Base-by-base conservation (phyloP, 2,329 filamentous ascomycete species). In the Macrophomina pseudophaseolina region DNA sequence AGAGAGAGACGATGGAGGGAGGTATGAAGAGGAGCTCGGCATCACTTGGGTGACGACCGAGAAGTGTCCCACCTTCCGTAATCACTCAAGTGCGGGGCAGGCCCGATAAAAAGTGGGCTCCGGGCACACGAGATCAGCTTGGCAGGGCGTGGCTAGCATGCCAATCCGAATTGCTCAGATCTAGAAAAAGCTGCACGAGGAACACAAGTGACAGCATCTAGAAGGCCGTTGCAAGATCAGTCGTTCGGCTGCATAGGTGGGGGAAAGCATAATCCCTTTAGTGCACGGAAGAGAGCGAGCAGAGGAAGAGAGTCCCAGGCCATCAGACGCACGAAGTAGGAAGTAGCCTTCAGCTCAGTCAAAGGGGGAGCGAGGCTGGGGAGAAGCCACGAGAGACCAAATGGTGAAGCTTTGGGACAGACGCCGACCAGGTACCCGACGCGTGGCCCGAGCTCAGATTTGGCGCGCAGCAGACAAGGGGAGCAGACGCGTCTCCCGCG, bases 401-500 rank as follows among this genome's bases (percentile, higher is more conserved):
- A 33, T 40, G 59, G 59, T 42, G 12, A n/a, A 3, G 35, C n/a
- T 30, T 30, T 33, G 44, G 42, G 32, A 12, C 6, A 23, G 33
- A 28, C 58, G 38, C 60, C 44, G 8, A 5, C 14, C 11, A 23
- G 9, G 5, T 2, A 40, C 35, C 32, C 35, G 48, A 11, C 14
- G 23, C 11, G 62, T 46, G 62, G 62, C 32, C 62, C 62, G 23
- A 53, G 62, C 62, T 48, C 38, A 5, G 28, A 8, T 35, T 23
- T 23, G 23, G 35, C 62, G 62, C 51, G 40, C 38, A 51, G 12
- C 38, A 46, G 33, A 30, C 40, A 44, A 65, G 40, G 16, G 28
- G 33, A 65, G 40, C 16, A 16, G 33, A 65, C 62, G 62, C 62
- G 51, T 65, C 62, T 32, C 53, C 64, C 53, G 11, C 11, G 48